Base-by-base conservation (phyloP, 2,329 filamentous ascomycete species). In the Clarireedia paspali region DNA sequence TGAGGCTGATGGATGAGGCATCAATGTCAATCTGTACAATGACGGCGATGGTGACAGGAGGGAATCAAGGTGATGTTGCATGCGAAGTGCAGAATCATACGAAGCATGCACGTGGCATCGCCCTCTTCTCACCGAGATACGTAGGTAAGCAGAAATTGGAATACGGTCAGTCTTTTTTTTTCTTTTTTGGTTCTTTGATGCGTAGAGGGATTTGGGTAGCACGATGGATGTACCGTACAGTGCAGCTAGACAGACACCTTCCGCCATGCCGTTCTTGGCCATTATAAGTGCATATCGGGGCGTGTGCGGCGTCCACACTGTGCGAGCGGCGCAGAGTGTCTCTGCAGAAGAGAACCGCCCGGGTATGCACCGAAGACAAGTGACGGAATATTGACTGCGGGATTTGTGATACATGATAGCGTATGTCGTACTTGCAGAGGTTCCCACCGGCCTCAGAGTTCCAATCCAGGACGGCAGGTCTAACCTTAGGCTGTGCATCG, bases 31-130 rank as follows among this genome's bases (percentile, higher is more conserved):
- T 9, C 47, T 36, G 52, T 40, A 42, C 15, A 15, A 27, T 40
- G 34, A 39, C 45, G 36, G 45, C 52, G 36, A 34, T 34, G 45
- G 38, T 14, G 9, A 26, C 9, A 47, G 15, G 20, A 7, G 23
- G 45, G n/a, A 36, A 36, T 27, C 15, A 44, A 27, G 6, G 14
- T n/a, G 27, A 14, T 44, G 26, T 50, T 50, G 52, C 38, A 55
- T 50, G 46, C 52, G 14, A 55, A 36, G 52, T 55, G 46, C 46
- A 55, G 44, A 26, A 50, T 17, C 46, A 55, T 40, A 48, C 34
- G 51, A 39, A 24, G 51, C 44, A 40, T 48, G 46, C 30, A 48
- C 34, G 51, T 27, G 23, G 51, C 44, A 40, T 48, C 36, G 47
- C 53, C 46, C 10, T 14, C 38, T 55, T 36, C 47, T 55, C 53